Evolutionary conservation across 345 rosid species (phyloP).

Genomic region (Ceriops tagal): DNA sequence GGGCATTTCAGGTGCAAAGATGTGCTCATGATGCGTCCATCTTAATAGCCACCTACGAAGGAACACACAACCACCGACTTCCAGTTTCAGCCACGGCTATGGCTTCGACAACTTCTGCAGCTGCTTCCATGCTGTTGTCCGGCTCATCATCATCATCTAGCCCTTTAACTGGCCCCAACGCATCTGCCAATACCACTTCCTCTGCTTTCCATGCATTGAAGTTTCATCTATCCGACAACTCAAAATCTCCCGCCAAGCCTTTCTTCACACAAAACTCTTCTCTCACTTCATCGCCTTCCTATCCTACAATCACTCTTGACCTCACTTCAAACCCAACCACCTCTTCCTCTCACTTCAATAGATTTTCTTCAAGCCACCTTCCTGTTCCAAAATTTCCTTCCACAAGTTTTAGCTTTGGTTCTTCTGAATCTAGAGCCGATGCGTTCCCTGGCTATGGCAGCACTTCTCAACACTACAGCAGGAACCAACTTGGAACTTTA

Average conservation of each 20-base stretch:
- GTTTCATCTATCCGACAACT: slow-evolving; percentile 44
- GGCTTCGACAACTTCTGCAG: slow-evolving; percentile 94
- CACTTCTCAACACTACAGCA: slow-evolving; percentile 31
- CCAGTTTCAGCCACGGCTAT: slow-evolving; percentile 85
- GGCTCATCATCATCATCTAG: slow-evolving; percentile 47
- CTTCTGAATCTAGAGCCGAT: slow-evolving; percentile 35
- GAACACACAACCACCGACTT: slow-evolving; percentile 91
- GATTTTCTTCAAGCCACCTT: slow-evolving; percentile 28
- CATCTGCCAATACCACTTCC: slow-evolving; percentile 11
- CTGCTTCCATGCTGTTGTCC: slow-evolving; percentile 78
- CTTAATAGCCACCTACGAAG: slow-evolving; percentile 87
- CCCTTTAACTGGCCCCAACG: slow-evolving; percentile 20
- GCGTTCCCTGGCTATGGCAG: slow-evolving; percentile 34
- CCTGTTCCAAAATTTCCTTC: slow-evolving; percentile 29
- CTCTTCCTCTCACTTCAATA: slow-evolving; percentile 35
- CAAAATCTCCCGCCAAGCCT: slow-evolving; percentile 27
- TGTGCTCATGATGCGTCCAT: slow-evolving; percentile 79
- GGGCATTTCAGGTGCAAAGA: slow-evolving; percentile 69
- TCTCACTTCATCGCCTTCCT: slow-evolving; percentile 45
- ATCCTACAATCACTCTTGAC: slow-evolving; percentile 82
- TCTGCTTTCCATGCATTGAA: slow-evolving; percentile 47
- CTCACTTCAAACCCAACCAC: slow-evolving; percentile 50
- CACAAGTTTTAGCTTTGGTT: slow-evolving; percentile 55
- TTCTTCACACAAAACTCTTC: slow-evolving; percentile 47
- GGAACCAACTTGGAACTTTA: slow-evolving; percentile 29